phyloP scores from a whole-genome alignment of 106 monocot species.

The Dendrobium chrysotoxum region DNA sequence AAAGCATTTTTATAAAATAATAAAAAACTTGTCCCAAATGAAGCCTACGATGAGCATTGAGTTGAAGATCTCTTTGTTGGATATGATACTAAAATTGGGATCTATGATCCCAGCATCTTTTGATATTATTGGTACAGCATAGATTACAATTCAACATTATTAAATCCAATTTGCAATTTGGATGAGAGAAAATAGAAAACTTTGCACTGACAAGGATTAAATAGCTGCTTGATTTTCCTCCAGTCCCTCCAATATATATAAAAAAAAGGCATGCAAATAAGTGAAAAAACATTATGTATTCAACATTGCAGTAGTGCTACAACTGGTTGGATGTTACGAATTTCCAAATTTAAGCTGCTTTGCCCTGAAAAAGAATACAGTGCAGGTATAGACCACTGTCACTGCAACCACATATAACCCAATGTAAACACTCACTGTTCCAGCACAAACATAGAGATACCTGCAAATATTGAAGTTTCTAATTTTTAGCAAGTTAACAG shows the following conservation, averaged over 20 bases:
- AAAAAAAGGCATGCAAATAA: no score
- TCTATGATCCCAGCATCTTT: no score
- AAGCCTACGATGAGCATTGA: no score
- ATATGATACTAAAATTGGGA: no score
- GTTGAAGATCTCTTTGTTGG: no score
- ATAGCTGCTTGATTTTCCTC: not conserved
- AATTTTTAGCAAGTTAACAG: not conserved
- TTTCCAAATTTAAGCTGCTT: conserved; percentile 14
- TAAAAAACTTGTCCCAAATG: no score
- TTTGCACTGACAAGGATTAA: not conserved
- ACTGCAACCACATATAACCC: conserved; percentile 42
- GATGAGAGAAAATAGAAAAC: no score
- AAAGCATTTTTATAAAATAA: no score
- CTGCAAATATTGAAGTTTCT: conserved; percentile 22
- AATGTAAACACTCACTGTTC: conserved; percentile 60
- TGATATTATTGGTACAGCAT: no score
- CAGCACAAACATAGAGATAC: conserved; percentile 79
- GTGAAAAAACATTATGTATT: not conserved
- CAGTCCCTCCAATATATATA: no score
- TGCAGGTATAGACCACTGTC: conserved; percentile 31
- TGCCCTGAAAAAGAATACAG: conserved; percentile 31
- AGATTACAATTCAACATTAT: no score
- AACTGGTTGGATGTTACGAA: not conserved
- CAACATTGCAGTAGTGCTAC: not conserved
- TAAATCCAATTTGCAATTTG: no score